Percentiles rank a stretch among this genome's conserved stretches.
phyloP scores from a whole-genome alignment of 768 basidiomycete genomes.

The Auricularia cornea region DNA sequence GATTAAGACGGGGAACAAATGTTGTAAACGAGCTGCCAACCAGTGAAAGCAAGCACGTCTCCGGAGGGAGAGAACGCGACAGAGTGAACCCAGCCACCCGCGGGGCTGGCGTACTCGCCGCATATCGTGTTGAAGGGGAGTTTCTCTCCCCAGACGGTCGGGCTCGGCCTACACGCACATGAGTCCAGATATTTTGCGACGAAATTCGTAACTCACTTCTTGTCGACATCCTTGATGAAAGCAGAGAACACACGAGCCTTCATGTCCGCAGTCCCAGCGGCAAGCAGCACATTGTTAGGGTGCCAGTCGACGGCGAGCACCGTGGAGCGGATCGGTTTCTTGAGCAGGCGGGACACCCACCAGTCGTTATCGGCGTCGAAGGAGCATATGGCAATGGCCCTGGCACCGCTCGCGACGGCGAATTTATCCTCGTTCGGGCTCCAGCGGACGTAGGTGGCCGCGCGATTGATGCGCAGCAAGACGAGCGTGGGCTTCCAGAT shows the following conservation, averaged over 20 bases:
- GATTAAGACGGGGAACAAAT: neutral
- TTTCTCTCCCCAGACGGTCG: slow-evolving; percentile 95
- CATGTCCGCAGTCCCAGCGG: slow-evolving; percentile 95
- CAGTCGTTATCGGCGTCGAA: slow-evolving; percentile 98
- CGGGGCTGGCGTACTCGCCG: slow-evolving; percentile 81
- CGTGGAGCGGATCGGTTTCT: slow-evolving; percentile 95
- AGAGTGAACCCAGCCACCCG: slow-evolving; percentile 95
- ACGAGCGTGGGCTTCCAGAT: slow-evolving; percentile 97
- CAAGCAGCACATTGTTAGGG: slow-evolving; percentile 95
- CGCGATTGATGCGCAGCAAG: slow-evolving; percentile 86
- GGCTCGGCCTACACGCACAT: slow-evolving; percentile 52
- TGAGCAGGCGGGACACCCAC: slow-evolving; percentile 96
- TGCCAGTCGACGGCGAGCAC: slow-evolving; percentile 96
- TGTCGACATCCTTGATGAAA: slow-evolving; percentile 96
- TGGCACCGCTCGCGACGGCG: slow-evolving; percentile 94
- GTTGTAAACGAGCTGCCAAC: slow-evolving; percentile 41
- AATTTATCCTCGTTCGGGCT: slow-evolving; percentile 98
- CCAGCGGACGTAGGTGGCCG: slow-evolving; percentile 93
- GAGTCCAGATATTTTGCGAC: neutral
- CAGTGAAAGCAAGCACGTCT: slow-evolving; percentile 86
- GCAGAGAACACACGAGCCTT: slow-evolving; percentile 97
- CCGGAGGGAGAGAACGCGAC: slow-evolving; percentile 96
- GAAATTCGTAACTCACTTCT: slow-evolving; percentile 47
- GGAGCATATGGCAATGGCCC: slow-evolving; percentile 92
- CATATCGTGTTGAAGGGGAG: slow-evolving; percentile 97